Conservation (phyloP, 495 filamentous ascomycete species). For the Neurospora sp. region DNA sequence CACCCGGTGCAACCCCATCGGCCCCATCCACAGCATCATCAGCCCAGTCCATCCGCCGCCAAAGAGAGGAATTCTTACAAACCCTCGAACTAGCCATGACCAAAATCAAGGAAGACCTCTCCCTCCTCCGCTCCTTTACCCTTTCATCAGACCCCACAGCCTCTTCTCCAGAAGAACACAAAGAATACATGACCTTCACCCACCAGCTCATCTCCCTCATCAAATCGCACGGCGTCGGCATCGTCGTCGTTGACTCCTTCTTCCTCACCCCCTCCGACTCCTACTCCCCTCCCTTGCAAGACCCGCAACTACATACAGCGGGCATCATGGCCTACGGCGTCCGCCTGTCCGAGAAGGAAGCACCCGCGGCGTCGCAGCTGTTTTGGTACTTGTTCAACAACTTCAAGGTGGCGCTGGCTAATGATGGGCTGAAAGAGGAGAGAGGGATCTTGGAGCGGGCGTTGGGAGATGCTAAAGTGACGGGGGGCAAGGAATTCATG, state of each 20-base stretch:
- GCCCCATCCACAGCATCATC: background rate
- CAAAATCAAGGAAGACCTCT: slow-evolving; percentile 37
- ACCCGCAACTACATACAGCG: slow-evolving; percentile 39
- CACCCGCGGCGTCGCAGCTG: slow-evolving; percentile 31
- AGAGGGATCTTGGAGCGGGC: slow-evolving; percentile 18
- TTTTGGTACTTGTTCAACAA: slow-evolving; percentile 42
- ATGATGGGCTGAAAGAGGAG: slow-evolving; percentile 30
- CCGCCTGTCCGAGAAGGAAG: slow-evolving; percentile 31
- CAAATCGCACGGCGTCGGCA: slow-evolving; percentile 34
- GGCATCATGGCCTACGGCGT: slow-evolving; percentile 40
- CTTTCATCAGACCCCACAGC: slow-evolving; percentile 1
- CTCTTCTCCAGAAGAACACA: slow-evolving; percentile 16
- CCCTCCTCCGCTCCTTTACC: slow-evolving; percentile 12
- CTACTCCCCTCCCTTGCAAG: slow-evolving; percentile 39
- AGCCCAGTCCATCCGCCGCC: slow-evolving; percentile 14
- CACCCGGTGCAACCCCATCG: background rate
- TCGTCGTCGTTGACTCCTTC: slow-evolving; percentile 35
- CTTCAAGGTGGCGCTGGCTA: slow-evolving; percentile 38
- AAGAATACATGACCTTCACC: slow-evolving; percentile 33
- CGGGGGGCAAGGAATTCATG: slow-evolving; percentile 24
- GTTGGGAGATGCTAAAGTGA: background rate
- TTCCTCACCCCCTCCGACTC: slow-evolving; percentile 36
- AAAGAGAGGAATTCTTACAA: slow-evolving; percentile 22
- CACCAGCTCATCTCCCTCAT: slow-evolving; percentile 35
- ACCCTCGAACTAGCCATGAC: slow-evolving; percentile 34